These are phyloP conservation scores for Lizonia empirigonia DNA, from an alignment of 2,329 filamentous ascomycete species.

Conservation along the genomic window DNA sequence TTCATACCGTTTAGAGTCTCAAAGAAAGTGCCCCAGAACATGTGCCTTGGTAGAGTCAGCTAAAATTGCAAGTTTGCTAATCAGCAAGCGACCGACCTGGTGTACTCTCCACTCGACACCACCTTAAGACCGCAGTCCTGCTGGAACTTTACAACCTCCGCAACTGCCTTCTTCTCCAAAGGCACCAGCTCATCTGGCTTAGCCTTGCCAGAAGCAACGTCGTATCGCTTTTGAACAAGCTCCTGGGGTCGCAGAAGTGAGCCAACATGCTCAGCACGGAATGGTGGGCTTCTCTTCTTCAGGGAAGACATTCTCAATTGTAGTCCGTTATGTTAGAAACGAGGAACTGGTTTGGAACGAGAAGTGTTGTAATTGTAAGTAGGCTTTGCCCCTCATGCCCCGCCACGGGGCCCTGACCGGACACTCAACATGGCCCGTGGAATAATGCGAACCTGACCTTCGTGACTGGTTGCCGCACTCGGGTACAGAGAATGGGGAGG, in stretches of 20 bases:
- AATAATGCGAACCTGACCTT: conserved; percentile 14
- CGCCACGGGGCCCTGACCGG: conserved; percentile 20
- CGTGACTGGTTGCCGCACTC: conserved; percentile 15
- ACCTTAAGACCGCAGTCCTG: conserved; percentile 65
- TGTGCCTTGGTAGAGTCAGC: conserved; percentile 42
- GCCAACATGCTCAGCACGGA: conserved; percentile 74
- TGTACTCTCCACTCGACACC: conserved; percentile 73
- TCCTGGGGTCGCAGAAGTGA: conserved; percentile 70
- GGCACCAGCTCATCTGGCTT: conserved; percentile 53
- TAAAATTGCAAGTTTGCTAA: not conserved
- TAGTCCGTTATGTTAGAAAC: conserved; percentile 8
- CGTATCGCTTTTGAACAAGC: conserved; percentile 64
- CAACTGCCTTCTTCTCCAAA: conserved; percentile 69
- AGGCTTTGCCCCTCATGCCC: conserved; percentile 32
- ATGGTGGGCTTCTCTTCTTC: conserved; percentile 59
- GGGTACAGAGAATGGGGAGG: conserved; percentile 12
- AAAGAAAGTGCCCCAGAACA: conserved; percentile 65
- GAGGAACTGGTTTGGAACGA: conserved; percentile 7
- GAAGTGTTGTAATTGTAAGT: conserved; percentile 2
- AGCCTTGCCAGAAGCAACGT: conserved; percentile 59
- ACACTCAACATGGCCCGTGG: conserved; percentile 19
- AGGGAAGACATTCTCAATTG: conserved; percentile 44
- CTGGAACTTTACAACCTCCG: conserved; percentile 69
- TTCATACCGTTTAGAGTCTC: conserved; percentile 61
- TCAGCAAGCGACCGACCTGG: conserved; percentile 30